Evolutionary conservation across 2,329 filamentous ascomycete species (phyloP), one percentile per base, ranked within the genome.

Genomic region (Diaporthe velutina): DNA sequence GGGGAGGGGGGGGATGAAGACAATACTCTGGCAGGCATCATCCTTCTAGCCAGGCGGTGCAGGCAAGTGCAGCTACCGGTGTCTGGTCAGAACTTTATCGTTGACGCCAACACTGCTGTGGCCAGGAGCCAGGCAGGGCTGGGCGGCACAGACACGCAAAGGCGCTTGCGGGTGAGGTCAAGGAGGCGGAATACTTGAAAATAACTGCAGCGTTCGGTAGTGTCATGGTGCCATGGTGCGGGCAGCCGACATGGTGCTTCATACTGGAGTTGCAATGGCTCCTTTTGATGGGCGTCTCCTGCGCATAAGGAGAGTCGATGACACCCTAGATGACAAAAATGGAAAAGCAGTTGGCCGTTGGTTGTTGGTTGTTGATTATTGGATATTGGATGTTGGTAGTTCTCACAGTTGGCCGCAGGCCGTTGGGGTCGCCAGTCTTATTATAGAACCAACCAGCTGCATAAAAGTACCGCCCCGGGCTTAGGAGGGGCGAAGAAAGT

Each of bases 401-500:
- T 42, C 19, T 22, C 42, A 22, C 42, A 48, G 17, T 17, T 55
- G 52, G 52, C 28, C 15, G 25, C 30, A 33, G 52, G 15, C 25
- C 28, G 15, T 67, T 67, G 61, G 61, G 42, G 7, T 42, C 42
- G 42, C 45, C 61, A 17, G 30, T 52, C 64, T 67, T 67, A 67
- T 52, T 67, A 67, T 67, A 67, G 64, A 67, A 67, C 22, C 64
- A 52, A 54, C 25, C 8, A 19, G 30, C 13, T 50, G 42, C 28
- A 12, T 38, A 35, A 67, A 50, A 50, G 42, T 50, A 66, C 60
- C 42, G 15, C 7, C 5, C 61, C 38, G 25, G 58, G 38, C 7
- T 42, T 28, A 25, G 35, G 38, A 28, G 6, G 38, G 35, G 57
- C 6, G 19, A 55, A 19, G 13, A 30, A 25, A n/a, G 25, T 15